Base-by-base conservation (phyloP, 2,329 filamentous ascomycete genomes). In the Venturiaceae sp. region DNA sequence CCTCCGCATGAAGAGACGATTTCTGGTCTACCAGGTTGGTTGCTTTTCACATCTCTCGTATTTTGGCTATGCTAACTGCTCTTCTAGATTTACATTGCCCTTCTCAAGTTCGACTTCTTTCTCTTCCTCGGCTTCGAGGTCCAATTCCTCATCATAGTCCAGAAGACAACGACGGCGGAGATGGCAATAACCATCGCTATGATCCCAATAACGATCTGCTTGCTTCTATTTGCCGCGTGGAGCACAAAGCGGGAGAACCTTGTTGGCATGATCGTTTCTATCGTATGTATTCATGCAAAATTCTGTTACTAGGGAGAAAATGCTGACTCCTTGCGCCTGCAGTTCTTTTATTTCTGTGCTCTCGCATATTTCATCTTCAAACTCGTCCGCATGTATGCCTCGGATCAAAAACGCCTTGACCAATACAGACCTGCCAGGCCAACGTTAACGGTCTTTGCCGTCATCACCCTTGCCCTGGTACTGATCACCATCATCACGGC, bases 41-140 rank as follows among this genome's bases (percentile, higher is more conserved):
- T 36, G 54, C 36, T 39, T 21, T 5, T 26, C 44, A 54, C 44
- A 67, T 62, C 1, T n/a, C 39, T 50, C 9, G 16, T 16, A 8
- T 28, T 19, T 5, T 13, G 5, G 14, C 47, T n/a, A 36, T 16
- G 16, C n/a, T 66, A 71, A 63, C 68, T 11, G 4, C 61, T 19
- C 30, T 0, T 30, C 5, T 62, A 96, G 92, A 92, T 99, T 72
- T 99, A 96, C 74, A 96, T 99, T 68, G 90, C 94, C 37, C 82
- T 99, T 11, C 82, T 99, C 64, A 99, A 99, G 74, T 99, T 99
- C 72, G 94, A 99, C 75, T 97, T 99, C 75, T 99, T 99, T 84
- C 97, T 99, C 80, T 99, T 99, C 80, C 84, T 99, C 55, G 94
- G 92, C 58, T 99, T 99, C 73, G 97, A 94, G 6, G 90, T 99